phyloP scores from a whole-genome alignment of 345 rosid genomes.

The Rhizophora apiculata region DNA sequence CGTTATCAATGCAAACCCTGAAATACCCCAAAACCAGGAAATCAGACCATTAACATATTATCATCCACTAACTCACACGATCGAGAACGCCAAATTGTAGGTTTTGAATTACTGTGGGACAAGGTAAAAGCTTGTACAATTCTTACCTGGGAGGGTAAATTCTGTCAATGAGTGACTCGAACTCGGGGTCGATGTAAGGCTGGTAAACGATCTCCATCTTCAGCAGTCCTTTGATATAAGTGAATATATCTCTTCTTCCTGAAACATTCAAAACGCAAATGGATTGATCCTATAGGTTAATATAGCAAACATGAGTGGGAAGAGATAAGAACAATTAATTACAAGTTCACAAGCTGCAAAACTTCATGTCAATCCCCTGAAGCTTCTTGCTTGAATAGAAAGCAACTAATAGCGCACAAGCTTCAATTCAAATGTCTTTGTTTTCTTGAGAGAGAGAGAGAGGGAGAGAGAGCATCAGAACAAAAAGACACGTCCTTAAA shows the following conservation, averaged over 20 bases:
- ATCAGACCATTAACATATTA: not conserved
- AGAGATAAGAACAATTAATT: conserved; percentile 15
- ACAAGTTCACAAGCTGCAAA: not conserved
- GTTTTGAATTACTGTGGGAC: not conserved
- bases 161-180: conserved; percentile 73
- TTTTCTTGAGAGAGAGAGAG: too few relatives aligned
- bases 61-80: not conserved
- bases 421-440: not conserved
- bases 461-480: too few relatives aligned
- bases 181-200: conserved; percentile 75
- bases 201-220: conserved; percentile 61
- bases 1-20: conserved; percentile 90
- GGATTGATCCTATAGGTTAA: not conserved
- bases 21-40: conserved; percentile 19
- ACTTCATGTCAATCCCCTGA: not conserved
- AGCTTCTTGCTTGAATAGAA: conserved; percentile 18
- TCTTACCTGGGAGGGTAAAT: conserved; percentile 76
- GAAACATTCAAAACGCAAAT: not conserved
- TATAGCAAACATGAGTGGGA: conserved; percentile 1
- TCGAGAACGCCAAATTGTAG: not conserved
- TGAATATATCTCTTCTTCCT: not conserved
- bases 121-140: not conserved
- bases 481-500: too few relatives aligned
- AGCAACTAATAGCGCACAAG: not conserved
- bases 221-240: not conserved